phyloP scores from a whole-genome alignment of 1,284 basidiomycete species.

The Ceratobasidium sp. region DNA sequence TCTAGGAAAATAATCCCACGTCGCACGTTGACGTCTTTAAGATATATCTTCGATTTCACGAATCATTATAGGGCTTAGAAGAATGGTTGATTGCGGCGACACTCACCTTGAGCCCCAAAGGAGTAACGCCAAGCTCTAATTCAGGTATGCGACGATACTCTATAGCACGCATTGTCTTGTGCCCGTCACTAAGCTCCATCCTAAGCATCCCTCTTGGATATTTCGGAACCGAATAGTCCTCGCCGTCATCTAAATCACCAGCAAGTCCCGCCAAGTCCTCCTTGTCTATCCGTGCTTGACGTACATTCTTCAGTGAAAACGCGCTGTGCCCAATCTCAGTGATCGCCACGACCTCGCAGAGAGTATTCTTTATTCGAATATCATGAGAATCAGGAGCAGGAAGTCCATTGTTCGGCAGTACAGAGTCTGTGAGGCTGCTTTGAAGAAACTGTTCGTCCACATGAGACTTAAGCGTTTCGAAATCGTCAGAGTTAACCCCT shows the following conservation, averaged over 20 bases:
- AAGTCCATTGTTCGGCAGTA: constrained; percentile 69
- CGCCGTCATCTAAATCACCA: constrained; percentile 65
- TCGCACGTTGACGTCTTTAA: constrained; percentile 67
- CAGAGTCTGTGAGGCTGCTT: constrained; percentile 73
- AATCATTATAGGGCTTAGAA: not conserved
- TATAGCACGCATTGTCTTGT: constrained; percentile 65
- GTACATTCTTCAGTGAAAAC: constrained; percentile 67
- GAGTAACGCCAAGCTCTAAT: constrained; percentile 68
- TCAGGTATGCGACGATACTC: constrained; percentile 68
- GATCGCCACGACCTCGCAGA: constrained; percentile 73
- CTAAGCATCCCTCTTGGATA: constrained; percentile 74
- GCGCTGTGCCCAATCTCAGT: constrained; percentile 79
- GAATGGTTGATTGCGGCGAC: not conserved
- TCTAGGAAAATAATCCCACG: constrained; percentile 73
- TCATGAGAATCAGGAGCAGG: constrained; percentile 54
- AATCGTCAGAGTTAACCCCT: constrained; percentile 52
- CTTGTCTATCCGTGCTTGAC: constrained; percentile 68
- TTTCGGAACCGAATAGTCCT: constrained; percentile 73
- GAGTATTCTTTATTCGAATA: constrained; percentile 52
- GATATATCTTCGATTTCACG: constrained; percentile 58
- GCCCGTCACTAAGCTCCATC: constrained; percentile 72
- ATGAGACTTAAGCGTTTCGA: constrained; percentile 58
- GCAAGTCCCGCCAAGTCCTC: constrained; percentile 57
- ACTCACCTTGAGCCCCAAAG: constrained; percentile 73
- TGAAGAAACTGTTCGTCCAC: constrained; percentile 72